Conservation (phyloP, 176 grass and related monocot genomes). For the Pharus latifolius region DNA sequence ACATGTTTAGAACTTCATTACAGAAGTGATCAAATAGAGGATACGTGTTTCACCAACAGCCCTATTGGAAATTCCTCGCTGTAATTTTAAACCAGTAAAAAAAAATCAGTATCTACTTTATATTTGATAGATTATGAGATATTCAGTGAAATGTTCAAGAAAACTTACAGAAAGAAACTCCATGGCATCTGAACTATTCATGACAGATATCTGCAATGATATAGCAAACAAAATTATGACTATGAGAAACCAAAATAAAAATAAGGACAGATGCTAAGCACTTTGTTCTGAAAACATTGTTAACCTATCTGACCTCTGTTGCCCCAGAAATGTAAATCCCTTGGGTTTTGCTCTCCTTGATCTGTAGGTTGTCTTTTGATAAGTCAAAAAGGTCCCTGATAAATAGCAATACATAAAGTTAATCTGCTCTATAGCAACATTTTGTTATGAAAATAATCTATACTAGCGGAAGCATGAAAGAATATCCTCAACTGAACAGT, state of each 20-base stretch:
- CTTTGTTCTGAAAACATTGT: background rate
- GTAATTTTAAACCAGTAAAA: slow-evolving; percentile 19
- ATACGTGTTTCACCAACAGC: slow-evolving; percentile 94
- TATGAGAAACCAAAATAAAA: slow-evolving; percentile 9
- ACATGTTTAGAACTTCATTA: slow-evolving; percentile 10
- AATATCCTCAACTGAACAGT: background rate
- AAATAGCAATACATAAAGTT: slow-evolving; percentile 8
- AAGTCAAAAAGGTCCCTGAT: slow-evolving; percentile 88
- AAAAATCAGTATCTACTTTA: background rate
- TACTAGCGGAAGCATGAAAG: background rate
- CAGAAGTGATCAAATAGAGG: slow-evolving; percentile 25
- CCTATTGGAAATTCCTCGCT: slow-evolving; percentile 90
- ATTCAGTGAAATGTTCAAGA: background rate
- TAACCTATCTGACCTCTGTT: slow-evolving; percentile 52
- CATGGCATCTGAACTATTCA: slow-evolving; percentile 51
- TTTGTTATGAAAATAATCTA: background rate
- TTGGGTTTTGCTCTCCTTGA: slow-evolving; percentile 80
- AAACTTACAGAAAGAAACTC: slow-evolving; percentile 65
- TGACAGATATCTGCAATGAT: slow-evolving; percentile 47
- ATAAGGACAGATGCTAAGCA: background rate
- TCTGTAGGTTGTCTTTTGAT: slow-evolving; percentile 87
- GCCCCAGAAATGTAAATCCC: slow-evolving; percentile 85
- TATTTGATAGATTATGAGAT: background rate
- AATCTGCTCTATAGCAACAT: background rate
- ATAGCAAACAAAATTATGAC: slow-evolving; percentile 2